Conservation (phyloP, 2,329 filamentous ascomycete species). For the Rhynchosporium graminicola region DNA sequence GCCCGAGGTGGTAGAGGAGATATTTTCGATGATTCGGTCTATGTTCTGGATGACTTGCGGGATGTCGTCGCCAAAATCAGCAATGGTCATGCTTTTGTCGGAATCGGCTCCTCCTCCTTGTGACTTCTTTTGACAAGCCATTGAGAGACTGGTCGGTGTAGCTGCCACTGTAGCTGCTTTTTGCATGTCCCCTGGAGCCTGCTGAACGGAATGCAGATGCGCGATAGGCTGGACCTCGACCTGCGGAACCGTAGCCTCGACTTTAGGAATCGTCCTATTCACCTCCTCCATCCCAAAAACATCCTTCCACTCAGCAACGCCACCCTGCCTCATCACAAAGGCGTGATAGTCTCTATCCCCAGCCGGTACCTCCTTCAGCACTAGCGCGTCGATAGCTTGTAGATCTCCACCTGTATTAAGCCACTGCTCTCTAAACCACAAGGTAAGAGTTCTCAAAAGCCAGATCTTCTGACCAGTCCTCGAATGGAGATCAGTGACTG, state of each 20-base stretch:
- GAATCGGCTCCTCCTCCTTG: not conserved
- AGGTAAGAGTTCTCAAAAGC: not conserved
- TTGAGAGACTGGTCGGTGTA: too few species aligned
- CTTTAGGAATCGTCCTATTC: too few species aligned
- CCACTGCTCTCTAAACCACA: not conserved
- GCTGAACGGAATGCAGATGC: too few species aligned
- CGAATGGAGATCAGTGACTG: too few species aligned
- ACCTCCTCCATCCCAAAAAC: too few species aligned
- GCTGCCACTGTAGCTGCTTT: too few species aligned
- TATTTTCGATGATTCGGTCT: not conserved
- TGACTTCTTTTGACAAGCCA: not conserved
- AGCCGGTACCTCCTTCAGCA: not conserved
- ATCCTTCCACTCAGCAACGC: too few species aligned
- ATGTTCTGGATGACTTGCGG: not conserved
- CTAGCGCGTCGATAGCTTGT: not conserved
- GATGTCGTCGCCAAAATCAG: not conserved
- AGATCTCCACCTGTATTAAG: not conserved
- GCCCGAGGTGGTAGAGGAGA: not conserved
- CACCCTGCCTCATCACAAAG: not conserved
- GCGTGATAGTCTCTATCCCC: not conserved
- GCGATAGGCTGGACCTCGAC: too few species aligned
- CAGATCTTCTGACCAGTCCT: not conserved
- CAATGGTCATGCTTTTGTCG: too few species aligned
- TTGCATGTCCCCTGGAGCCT: too few species aligned
- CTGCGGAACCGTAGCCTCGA: too few species aligned